Conservation (phyloP, 306 rosid species). For the Gynostemma pentaphyllum region DNA sequence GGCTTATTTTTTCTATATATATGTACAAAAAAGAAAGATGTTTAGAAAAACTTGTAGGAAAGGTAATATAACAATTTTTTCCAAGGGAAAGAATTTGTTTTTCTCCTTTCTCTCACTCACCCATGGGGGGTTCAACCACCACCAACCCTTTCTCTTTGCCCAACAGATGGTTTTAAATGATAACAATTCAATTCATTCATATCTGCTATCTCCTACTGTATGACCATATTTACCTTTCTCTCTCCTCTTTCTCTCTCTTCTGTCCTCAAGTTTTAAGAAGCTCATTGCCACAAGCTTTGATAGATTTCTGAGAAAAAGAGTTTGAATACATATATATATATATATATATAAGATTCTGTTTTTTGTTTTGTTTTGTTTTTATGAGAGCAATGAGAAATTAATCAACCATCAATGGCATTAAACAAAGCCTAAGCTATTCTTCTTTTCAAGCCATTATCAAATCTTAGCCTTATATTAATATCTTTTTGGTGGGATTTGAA, state of each 20-base stretch:
- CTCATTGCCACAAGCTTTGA: conserved; percentile 26
- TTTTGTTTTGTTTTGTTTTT: no score
- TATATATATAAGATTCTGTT: no score
- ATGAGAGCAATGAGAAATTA: no score
- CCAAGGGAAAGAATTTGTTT: conserved; percentile 16
- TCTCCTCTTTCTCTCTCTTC: conserved; percentile 12
- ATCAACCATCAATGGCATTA: no score
- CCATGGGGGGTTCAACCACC: conserved; percentile 69
- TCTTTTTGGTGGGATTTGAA: neutral
- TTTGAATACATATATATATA: no score
- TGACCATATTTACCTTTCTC: conserved; percentile 9
- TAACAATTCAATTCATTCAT: conserved; percentile 45
- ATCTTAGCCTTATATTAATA: no score
- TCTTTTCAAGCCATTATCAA: no score
- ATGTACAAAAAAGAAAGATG: neutral
- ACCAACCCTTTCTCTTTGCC: conserved; percentile 61
- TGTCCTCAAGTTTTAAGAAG: conserved; percentile 19
- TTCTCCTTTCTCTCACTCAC: neutral
- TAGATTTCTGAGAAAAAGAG: neutral
- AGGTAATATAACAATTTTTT: conserved; percentile 3
- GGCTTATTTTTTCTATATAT: no score
- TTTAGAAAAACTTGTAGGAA: conserved; percentile 9
- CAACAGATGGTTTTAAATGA: conserved; percentile 63
- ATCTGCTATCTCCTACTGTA: conserved; percentile 20
- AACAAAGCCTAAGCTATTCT: no score